Percentiles rank a stretch among this genome's conserved stretches.
Evolutionary conservation across 2,329 filamentous ascomycete genomes (phyloP).

Genomic region (Fusarium albosuccineum): DNA sequence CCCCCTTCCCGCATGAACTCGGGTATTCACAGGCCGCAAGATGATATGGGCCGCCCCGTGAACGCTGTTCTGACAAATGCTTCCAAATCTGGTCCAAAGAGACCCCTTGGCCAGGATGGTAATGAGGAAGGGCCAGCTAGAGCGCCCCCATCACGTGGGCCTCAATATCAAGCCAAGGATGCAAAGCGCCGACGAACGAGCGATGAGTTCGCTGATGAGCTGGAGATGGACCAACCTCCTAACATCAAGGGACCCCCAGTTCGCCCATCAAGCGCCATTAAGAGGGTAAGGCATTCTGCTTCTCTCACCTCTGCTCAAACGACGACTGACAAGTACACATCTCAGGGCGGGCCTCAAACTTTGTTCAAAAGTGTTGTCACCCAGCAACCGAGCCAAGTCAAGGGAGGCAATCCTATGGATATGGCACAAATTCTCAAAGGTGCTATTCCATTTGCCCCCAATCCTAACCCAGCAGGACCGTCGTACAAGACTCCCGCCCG

Average conservation of each 20-base stretch:
- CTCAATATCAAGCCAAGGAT: constrained; percentile 77
- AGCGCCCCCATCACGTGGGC: constrained; percentile 60
- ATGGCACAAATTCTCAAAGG: constrained; percentile 90
- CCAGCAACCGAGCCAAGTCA: constrained; percentile 75
- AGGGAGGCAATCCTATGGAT: constrained; percentile 78
- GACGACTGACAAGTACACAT: constrained; percentile 58
- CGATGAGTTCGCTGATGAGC: constrained; percentile 76
- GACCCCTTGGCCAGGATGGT: constrained; percentile 75
- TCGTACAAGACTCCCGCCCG: constrained; percentile 80
- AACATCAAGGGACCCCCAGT: constrained; percentile 85
- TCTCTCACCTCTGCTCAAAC: not conserved
- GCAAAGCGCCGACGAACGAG: constrained; percentile 84
- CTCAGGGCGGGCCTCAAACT: constrained; percentile 66
- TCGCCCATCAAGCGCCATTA: constrained; percentile 77
- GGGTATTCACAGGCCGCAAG: constrained; percentile 63
- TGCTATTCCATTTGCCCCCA: constrained; percentile 89
- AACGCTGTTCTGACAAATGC: constrained; percentile 70
- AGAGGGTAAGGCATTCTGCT: constrained; percentile 70
- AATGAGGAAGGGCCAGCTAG: constrained; percentile 67
- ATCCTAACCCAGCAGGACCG: constrained; percentile 66
- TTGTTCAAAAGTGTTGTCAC: constrained; percentile 76
- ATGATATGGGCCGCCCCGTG: constrained; percentile 72
- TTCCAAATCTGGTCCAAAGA: constrained; percentile 76
- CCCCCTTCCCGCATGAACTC: constrained; percentile 71
- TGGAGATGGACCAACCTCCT: constrained; percentile 68